phyloP scores from a whole-genome alignment of 1,139 yeast species.

The Diutina mesorugosa region DNA sequence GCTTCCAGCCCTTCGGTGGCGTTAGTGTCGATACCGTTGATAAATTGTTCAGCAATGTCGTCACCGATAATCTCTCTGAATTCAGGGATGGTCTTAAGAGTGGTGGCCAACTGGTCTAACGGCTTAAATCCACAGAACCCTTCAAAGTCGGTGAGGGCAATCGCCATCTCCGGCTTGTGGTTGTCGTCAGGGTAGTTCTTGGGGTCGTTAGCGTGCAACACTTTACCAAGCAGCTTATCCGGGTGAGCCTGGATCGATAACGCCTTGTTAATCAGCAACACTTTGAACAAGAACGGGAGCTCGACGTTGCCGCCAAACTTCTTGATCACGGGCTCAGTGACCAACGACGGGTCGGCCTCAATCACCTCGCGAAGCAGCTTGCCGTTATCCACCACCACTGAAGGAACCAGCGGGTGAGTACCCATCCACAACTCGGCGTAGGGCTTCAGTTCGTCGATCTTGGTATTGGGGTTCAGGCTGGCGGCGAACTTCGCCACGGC shows the following conservation, averaged over 20 bases:
- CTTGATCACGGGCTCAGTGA: slow-evolving; percentile 43
- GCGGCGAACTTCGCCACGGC: slow-evolving; percentile 85
- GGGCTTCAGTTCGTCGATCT: slow-evolving; percentile 61
- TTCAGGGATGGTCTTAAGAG: slow-evolving; percentile 65
- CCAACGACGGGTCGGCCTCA: slow-evolving; percentile 40
- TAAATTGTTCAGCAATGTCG: slow-evolving; percentile 40
- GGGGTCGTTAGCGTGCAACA: slow-evolving; percentile 72
- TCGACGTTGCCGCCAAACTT: slow-evolving; percentile 63
- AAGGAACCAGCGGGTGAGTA: slow-evolving; percentile 87
- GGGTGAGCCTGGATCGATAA: slow-evolving; percentile 97
- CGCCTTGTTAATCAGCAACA: slow-evolving; percentile 82
- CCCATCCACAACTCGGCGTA: slow-evolving; percentile 99
- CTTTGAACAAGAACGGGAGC: slow-evolving; percentile 88
- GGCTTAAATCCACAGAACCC: slow-evolving; percentile 99
- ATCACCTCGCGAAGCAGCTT: slow-evolving; percentile 54
- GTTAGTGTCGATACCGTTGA: slow-evolving; percentile 28
- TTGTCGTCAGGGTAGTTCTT: slow-evolving; percentile 93
- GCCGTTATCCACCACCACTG: slow-evolving; percentile 44
- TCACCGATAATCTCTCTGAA: slow-evolving; percentile 58
- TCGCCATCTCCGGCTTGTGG: slow-evolving; percentile 99
- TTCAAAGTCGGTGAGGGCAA: slow-evolving; percentile 90
- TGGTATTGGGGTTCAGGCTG: slow-evolving; percentile 43
- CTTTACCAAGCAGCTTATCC: slow-evolving; percentile 70
- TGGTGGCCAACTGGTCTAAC: slow-evolving; percentile 54
- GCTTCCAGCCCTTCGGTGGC: slow-evolving; percentile 33